Conservation (phyloP, 495 filamentous ascomycete genomes). For the Neurospora sp. region DNA sequence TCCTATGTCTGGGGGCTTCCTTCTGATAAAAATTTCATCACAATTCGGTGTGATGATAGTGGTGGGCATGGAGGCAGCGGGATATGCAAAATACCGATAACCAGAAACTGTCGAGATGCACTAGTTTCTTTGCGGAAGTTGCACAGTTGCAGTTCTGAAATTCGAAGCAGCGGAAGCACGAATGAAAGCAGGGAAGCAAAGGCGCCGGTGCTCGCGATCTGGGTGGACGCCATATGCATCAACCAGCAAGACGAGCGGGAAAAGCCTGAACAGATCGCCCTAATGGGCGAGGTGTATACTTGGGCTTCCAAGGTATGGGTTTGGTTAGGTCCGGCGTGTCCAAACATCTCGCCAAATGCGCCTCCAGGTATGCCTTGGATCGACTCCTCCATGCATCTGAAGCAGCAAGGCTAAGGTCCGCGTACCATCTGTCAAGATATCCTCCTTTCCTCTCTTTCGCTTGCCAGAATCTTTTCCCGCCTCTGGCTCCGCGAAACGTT, state of each 20-base stretch:
- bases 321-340: constrained; percentile 18
- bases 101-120: constrained; percentile 3
- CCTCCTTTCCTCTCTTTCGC: too few species aligned
- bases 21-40: background rate
- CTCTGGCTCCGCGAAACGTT: too few species aligned
- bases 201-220: constrained; percentile 6
- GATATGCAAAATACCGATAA: background rate
- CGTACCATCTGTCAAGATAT: too few species aligned
- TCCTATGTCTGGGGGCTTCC: constrained; percentile 5
- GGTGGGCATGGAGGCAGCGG: background rate
- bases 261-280: constrained; percentile 19
- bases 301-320: constrained; percentile 14
- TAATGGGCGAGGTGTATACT: constrained; percentile 27
- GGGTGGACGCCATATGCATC: constrained; percentile 32
- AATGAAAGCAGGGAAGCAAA: background rate
- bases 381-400: too few species aligned
- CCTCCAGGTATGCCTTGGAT: too few species aligned
- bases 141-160: background rate
- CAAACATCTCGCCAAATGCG: background rate
- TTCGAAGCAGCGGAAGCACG: background rate
- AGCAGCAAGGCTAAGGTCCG: too few species aligned
- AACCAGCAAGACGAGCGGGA: constrained; percentile 23
- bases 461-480: too few species aligned
- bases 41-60: background rate
- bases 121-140: background rate